phyloP scores from a whole-genome alignment of 176 grass and related monocot species.

The Cenchrus purpureus region DNA sequence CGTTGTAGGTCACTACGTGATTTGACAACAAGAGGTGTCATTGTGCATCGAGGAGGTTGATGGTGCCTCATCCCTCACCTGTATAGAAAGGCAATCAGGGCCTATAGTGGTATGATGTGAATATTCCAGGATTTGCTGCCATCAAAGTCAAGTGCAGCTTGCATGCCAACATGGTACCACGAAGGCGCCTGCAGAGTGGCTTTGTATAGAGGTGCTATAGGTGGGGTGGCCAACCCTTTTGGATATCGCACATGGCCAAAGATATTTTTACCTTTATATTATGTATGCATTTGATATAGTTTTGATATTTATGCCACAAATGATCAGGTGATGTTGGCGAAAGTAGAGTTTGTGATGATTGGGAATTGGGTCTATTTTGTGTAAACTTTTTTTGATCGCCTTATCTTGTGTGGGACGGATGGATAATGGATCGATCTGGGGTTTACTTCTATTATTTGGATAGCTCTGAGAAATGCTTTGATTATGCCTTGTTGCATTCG shows the following conservation, averaged over 20 bases:
- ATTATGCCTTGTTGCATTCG: neutral
- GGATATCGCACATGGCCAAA: slow-evolving; percentile 46
- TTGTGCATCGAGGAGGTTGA: slow-evolving; percentile 44
- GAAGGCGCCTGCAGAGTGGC: slow-evolving; percentile 44
- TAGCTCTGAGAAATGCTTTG: neutral
- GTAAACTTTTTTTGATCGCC: neutral
- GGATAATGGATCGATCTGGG: neutral
- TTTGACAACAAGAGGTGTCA: slow-evolving; percentile 41
- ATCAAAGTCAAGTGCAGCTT: slow-evolving; percentile 25
- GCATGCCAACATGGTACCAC: slow-evolving; percentile 52
- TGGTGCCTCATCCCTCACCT: slow-evolving; percentile 34
- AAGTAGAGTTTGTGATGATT: slow-evolving; percentile 34
- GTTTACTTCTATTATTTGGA: neutral
- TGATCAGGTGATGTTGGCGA: slow-evolving; percentile 32
- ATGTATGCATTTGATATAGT: slow-evolving; percentile 40
- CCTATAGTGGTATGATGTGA: slow-evolving; percentile 59
- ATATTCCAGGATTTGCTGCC: slow-evolving; percentile 50
- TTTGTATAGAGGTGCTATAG: slow-evolving; percentile 70
- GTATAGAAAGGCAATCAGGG: slow-evolving; percentile 40
- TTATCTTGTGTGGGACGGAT: neutral
- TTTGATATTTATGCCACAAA: slow-evolving; percentile 43
- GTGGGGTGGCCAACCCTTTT: slow-evolving; percentile 52
- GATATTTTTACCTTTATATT: slow-evolving; percentile 44
- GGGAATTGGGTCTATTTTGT: slow-evolving; percentile 25
- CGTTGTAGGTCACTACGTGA: slow-evolving; percentile 35